phyloP scores from a whole-genome alignment of 78 protist genomes.

The Dictyostelium intermedium region DNA sequence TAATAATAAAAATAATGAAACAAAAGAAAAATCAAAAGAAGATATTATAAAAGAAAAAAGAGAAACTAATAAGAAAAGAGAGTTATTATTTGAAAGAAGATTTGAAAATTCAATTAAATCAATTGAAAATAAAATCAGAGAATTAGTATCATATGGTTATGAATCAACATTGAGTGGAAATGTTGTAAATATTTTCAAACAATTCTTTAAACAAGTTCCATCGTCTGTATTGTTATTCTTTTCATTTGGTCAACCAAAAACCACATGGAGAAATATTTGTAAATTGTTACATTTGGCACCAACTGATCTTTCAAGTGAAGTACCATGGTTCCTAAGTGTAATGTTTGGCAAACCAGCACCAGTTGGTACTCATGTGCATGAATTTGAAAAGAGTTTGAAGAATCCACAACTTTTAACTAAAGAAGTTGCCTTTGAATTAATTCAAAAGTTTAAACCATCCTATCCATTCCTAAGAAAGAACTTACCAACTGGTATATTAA shows the following conservation, averaged over 20 bases:
- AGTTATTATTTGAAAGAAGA: constrained; percentile 1
- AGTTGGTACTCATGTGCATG: constrained; percentile 20
- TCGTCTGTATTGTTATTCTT: constrained; percentile 33
- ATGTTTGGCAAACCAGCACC: constrained; percentile 77
- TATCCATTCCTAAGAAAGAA: constrained; percentile 62
- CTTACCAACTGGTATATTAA: neutral
- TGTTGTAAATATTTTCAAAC: constrained; percentile 15
- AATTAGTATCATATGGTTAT: constrained; percentile 1
- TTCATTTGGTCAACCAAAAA: constrained; percentile 76
- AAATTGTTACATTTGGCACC: constrained; percentile 70
- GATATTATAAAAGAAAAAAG: neutral
- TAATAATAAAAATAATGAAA: neutral
- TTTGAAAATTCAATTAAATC: neutral
- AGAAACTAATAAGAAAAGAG: constrained; percentile 5
- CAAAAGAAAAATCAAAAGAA: neutral
- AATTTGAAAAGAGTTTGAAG: neutral
- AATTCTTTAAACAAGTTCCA: constrained; percentile 31
- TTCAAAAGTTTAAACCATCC: constrained; percentile 22
- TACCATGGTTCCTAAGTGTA: constrained; percentile 73
- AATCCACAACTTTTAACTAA: neutral
- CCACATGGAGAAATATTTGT: constrained; percentile 56
- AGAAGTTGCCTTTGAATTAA: neutral
- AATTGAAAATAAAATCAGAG: constrained; percentile 43
- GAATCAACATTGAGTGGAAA: constrained; percentile 39
- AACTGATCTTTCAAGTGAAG: constrained; percentile 3